These are phyloP conservation scores for Fomitopsis serialis DNA, from an alignment of 768 basidiomycete genomes.

Conservation along the genomic window DNA sequence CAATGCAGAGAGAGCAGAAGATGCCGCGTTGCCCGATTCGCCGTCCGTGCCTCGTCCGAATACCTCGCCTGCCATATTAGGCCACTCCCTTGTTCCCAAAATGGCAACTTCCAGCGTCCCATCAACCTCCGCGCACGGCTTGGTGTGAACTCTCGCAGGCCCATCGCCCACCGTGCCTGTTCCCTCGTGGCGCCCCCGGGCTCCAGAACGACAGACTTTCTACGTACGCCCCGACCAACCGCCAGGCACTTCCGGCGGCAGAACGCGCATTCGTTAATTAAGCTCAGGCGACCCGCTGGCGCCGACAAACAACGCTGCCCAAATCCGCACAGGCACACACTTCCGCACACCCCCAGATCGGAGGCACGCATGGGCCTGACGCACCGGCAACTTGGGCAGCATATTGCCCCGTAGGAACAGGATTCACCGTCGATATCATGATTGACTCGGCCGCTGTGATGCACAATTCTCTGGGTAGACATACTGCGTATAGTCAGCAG, in stretches of 20 bases:
- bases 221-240: neutral
- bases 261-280: neutral
- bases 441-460: too few relatives aligned
- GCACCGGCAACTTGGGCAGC: too few relatives aligned
- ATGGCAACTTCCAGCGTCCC: slow-evolving; percentile 4
- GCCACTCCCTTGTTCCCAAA: slow-evolving; percentile 19
- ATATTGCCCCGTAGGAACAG: too few relatives aligned
- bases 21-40: slow-evolving; percentile 4
- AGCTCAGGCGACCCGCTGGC: neutral
- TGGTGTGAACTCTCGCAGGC: neutral
- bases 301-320: neutral
- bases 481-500: too few relatives aligned
- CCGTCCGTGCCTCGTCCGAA: slow-evolving; percentile 7
- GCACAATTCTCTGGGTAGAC: too few relatives aligned
- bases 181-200: neutral
- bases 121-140: neutral
- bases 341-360: neutral
- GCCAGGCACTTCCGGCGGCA: neutral
- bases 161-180: neutral
- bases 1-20: slow-evolving; percentile 11
- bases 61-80: slow-evolving; percentile 12
- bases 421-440: too few relatives aligned
- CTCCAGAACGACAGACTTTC: neutral
- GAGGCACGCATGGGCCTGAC: neutral
- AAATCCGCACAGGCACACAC: neutral